A percentile compares a stretch with the other conserved stretches of the same genome.
Conservation (phyloP, 805 yeast species). For the Cyberlindnera maritima region DNA sequence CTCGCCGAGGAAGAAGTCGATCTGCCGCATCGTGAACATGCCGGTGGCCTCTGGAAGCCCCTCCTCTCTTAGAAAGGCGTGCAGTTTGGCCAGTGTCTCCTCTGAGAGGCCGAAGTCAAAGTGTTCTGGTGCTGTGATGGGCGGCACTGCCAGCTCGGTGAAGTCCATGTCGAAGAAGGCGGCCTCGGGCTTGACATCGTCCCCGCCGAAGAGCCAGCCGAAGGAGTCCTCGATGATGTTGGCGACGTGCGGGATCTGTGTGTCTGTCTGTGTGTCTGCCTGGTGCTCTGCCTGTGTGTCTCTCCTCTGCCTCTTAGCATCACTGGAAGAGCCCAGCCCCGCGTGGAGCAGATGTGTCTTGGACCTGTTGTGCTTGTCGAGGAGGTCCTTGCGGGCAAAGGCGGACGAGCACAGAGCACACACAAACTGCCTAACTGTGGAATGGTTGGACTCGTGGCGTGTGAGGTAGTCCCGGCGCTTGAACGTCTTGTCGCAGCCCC, state of each 20-base stretch:
- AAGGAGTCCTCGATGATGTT: conserved; percentile 23
- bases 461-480: conserved; percentile 35
- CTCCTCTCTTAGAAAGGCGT: background rate
- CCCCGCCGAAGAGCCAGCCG: conserved; percentile 27
- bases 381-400: conserved; percentile 33
- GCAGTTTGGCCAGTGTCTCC: conserved; percentile 3
- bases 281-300: too few species aligned
- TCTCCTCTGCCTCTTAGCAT: too few species aligned
- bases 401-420: conserved; percentile 28
- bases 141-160: background rate
- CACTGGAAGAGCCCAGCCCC: background rate
- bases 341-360: conserved; percentile 18
- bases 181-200: background rate
- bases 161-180: conserved; percentile 3
- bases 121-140: background rate
- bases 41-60: background rate
- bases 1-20: conserved; percentile 24
- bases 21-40: conserved; percentile 5
- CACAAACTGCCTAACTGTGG: conserved; percentile 26
- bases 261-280: too few species aligned
- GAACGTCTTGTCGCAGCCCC: conserved; percentile 27
- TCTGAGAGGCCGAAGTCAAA: conserved; percentile 2
- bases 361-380: conserved; percentile 31
- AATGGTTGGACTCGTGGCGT: conserved; percentile 33
- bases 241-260: conserved; percentile 17